phyloP scores from a whole-genome alignment of 345 rosid species.

The Noccaea bulbosa region DNA sequence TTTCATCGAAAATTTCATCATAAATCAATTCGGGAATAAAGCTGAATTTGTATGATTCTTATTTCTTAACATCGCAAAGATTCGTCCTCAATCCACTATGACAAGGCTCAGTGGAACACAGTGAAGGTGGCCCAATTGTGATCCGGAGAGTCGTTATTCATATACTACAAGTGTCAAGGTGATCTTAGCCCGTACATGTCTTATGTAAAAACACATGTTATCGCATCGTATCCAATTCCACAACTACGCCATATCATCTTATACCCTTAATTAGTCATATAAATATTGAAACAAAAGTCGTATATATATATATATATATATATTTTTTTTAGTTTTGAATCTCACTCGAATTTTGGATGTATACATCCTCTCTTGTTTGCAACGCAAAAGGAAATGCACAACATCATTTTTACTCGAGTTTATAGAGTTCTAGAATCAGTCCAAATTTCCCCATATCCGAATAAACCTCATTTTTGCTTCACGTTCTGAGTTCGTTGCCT shows the following conservation, averaged over 20 bases:
- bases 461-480: no score
- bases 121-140: slow-evolving; percentile 15
- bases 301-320: neutral
- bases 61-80: slow-evolving; percentile 30
- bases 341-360: neutral
- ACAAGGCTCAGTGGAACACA: slow-evolving; percentile 27
- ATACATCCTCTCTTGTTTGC: neutral
- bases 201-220: slow-evolving; percentile 15
- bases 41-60: slow-evolving; percentile 26
- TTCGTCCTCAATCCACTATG: slow-evolving; percentile 34
- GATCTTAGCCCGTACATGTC: slow-evolving; percentile 3
- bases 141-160: slow-evolving; percentile 35
- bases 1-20: slow-evolving; percentile 18
- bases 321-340: neutral
- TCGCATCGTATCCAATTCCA: slow-evolving; percentile 16
- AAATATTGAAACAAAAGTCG: neutral
- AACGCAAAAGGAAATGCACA: neutral
- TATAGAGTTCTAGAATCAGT: neutral
- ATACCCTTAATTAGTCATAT: neutral
- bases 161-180: neutral
- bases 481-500: neutral
- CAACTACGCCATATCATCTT: slow-evolving; percentile 14
- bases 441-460: no score
- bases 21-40: slow-evolving; percentile 28
- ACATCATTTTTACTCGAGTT: neutral